Evolutionary conservation across 164 flowering plant species (phyloP).

Genomic region (Aristolochia contorta): DNA sequence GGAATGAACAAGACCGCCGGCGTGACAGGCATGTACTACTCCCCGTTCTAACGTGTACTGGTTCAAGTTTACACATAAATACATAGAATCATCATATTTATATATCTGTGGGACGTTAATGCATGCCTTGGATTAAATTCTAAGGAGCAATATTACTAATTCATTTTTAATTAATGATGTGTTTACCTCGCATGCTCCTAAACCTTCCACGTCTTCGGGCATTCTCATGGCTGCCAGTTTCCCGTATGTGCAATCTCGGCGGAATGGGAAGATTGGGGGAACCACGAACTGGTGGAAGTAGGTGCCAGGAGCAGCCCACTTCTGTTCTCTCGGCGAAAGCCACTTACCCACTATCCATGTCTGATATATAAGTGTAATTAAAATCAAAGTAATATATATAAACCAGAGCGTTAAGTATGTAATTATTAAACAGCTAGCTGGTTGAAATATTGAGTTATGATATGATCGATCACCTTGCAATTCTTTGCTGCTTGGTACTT

Average conservation of each 20-base stretch:
- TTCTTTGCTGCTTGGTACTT: conserved; percentile 72
- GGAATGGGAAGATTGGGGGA: conserved; percentile 57
- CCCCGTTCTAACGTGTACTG: conserved; percentile 91
- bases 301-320: conserved; percentile 80
- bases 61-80: neutral
- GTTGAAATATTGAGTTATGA: no score
- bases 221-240: conserved; percentile 88
- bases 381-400: neutral
- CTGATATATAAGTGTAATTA: conserved; percentile 23
- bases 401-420: no score
- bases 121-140: no score
- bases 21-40: conserved; percentile 94
- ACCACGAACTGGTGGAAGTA: conserved; percentile 95
- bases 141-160: no score
- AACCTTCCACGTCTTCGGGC: conserved; percentile 73
- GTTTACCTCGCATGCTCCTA: conserved; percentile 80
- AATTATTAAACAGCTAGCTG: no score
- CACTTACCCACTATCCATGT: conserved; percentile 95
- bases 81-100: no score
- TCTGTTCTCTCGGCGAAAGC: conserved; percentile 65
- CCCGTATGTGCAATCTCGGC: conserved; percentile 83
- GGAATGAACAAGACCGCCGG: conserved; percentile 79
- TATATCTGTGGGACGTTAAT: no score
- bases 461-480: conserved; percentile 47
- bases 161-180: no score